These are phyloP conservation scores for Paecilomyces fulvus DNA, from an alignment of 2,329 filamentous ascomycete species.

Conservation along the genomic window DNA sequence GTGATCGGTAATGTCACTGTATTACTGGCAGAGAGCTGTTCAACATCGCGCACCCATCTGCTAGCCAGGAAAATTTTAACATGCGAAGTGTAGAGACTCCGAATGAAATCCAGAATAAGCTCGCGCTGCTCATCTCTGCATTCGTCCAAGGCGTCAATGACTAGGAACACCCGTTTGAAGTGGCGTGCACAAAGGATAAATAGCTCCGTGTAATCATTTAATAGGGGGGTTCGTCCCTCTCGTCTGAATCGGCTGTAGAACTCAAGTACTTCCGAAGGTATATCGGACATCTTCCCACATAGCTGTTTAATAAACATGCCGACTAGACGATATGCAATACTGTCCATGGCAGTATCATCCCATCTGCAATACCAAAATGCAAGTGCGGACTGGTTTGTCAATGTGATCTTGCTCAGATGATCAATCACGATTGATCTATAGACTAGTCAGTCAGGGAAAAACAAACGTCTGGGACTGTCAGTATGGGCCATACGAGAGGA, in stretches of 20 bases:
- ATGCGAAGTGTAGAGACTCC: neutral
- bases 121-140: conserved; percentile 2
- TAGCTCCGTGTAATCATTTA: conserved; percentile 1
- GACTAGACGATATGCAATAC: conserved; percentile 1
- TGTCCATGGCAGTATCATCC: conserved; percentile 1
- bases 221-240: conserved; percentile 1
- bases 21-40: neutral
- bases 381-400: neutral
- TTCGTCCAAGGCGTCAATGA: conserved; percentile 5
- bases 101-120: neutral
- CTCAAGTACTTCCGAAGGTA: neutral
- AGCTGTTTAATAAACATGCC: conserved; percentile 6
- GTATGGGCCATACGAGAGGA: conserved; percentile 4
- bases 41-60: conserved; percentile 3
- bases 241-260: conserved; percentile 1
- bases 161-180: neutral
- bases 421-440: conserved; percentile 7
- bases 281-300: conserved; percentile 1
- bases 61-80: conserved; percentile 4
- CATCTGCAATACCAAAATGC: conserved; percentile 6
- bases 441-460: neutral
- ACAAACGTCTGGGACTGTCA: neutral
- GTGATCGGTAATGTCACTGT: neutral
- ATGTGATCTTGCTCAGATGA: neutral
- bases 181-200: conserved; percentile 3